Evolutionary conservation across 106 monocot genomes (phyloP), one percentile per base, ranked within the genome.

Genomic region (Ottelia alismoides): DNA sequence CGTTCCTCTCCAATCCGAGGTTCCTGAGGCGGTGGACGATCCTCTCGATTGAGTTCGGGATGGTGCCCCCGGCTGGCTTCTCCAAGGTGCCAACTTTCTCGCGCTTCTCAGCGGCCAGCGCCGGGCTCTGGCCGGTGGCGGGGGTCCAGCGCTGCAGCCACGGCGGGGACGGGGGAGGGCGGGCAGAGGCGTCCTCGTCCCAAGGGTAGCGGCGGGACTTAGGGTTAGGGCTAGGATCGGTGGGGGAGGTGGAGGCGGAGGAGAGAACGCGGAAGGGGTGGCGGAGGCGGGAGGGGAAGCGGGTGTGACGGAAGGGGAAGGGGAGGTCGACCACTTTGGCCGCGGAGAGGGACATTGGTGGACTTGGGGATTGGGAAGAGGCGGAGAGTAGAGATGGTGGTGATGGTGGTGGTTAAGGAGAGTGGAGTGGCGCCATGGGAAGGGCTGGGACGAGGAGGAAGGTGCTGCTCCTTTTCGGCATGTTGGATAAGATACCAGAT

Each of bases 11-110:
- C 28, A 96, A 53, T 10, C 78, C 84, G 1, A 94, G 68, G 61
- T 65, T 96, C 1, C 96, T 88, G 6, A 96, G 71, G 2, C 96
- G 78, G 51, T 89, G 78, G 20, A 96, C 89, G 48, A 96, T 96
- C 60, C 89, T 53, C 56, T 85, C 96, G 24, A 96, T 79, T n/a
- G n/a, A n/a, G n/a, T n/a, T n/a, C n/a, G n/a, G n/a, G n/a, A n/a
- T n/a, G n/a, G n/a, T n/a, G n/a, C n/a, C n/a, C n/a, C n/a, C n/a
- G n/a, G n/a, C n/a, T n/a, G n/a, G n/a, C n/a, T n/a, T n/a, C n/a
- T n/a, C n/a, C 28, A 53, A 27, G 31, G 9, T 19, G 2, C 53
- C 49, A 25, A 1, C 49, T 25, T 58, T 20, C 1, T 25, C 64
- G 14, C 22, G n/a, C 55, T 20, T 52, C 26, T n/a, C 19, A 19